phyloP scores from a whole-genome alignment of 805 yeast genomes.

The Cephaloascus fragrans region DNA sequence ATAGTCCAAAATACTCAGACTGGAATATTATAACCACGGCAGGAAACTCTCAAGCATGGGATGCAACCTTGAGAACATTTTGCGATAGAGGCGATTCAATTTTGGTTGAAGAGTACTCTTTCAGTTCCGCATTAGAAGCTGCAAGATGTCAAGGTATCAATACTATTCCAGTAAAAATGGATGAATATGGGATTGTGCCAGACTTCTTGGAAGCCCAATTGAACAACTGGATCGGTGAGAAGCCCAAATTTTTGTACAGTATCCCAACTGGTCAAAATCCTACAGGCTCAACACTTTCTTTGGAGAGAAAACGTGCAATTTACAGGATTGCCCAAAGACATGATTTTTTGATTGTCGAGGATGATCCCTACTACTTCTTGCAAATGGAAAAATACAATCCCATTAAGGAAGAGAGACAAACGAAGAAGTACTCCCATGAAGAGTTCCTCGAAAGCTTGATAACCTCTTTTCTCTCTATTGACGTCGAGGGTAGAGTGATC shows the following conservation, averaged over 20 bases:
- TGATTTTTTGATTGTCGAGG: constrained; percentile 83
- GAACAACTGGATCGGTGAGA: constrained; percentile 61
- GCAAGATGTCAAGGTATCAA: constrained; percentile 63
- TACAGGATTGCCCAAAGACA: constrained; percentile 75
- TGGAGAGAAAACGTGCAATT: constrained; percentile 67
- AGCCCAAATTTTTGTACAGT: constrained; percentile 82
- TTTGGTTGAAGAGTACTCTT: constrained; percentile 72
- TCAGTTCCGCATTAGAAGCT: constrained; percentile 78
- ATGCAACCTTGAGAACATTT: constrained; percentile 70
- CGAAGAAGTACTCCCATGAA: too few species aligned
- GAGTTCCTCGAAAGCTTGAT: constrained; percentile 60
- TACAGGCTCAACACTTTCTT: constrained; percentile 77
- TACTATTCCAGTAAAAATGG: constrained; percentile 69
- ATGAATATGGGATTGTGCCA: constrained; percentile 70
- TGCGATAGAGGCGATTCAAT: constrained; percentile 73
- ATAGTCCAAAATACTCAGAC: constrained; percentile 35
- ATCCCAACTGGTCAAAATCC: constrained; percentile 98
- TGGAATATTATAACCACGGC: constrained; percentile 67
- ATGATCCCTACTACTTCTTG: constrained; percentile 96
- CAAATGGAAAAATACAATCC: too few species aligned
- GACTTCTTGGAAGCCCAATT: constrained; percentile 52
- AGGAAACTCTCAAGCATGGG: constrained; percentile 92
- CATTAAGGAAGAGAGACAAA: too few species aligned
- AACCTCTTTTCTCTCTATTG: constrained; percentile 66
- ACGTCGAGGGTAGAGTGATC: constrained; percentile 84